Conservation (phyloP, 305 asterid genomes). For the Euphrasia arctica region DNA sequence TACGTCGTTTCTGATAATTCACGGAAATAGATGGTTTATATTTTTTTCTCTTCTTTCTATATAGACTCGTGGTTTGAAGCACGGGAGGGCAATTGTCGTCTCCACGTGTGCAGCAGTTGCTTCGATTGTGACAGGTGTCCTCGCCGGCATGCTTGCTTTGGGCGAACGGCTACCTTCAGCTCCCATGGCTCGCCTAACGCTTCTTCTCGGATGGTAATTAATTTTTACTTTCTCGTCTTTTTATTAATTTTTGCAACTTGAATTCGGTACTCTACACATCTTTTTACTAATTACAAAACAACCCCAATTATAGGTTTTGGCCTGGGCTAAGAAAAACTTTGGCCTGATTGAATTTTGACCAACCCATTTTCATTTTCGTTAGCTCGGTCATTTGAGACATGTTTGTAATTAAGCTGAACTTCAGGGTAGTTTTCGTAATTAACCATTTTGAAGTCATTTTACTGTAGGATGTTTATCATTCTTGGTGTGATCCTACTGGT, state of each 20-base stretch:
- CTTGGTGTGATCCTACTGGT: slow-evolving; percentile 78
- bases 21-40: background rate
- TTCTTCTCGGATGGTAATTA: slow-evolving; percentile 85
- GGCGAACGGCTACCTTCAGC: slow-evolving; percentile 85
- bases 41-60: background rate
- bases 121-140: slow-evolving; percentile 88
- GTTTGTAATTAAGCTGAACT: background rate
- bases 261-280: too few relatives aligned
- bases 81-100: slow-evolving; percentile 93
- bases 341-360: background rate
- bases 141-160: slow-evolving; percentile 91
- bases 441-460: background rate
- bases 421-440: background rate
- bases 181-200: slow-evolving; percentile 64
- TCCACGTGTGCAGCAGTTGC: slow-evolving; percentile 99
- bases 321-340: background rate
- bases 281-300: background rate
- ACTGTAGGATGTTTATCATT: slow-evolving; percentile 68
- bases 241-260: too few relatives aligned
- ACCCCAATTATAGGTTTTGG: background rate
- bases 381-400: background rate
- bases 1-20: slow-evolving; percentile 3
- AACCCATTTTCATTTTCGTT: background rate
- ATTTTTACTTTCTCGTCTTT: slow-evolving; percentile 5
- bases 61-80: slow-evolving; percentile 95